Percentiles rank a stretch among this genome's conserved stretches.
Evolutionary conservation across 371 early-diverging fungal species (phyloP).

Genomic region (Basidiobolus meristosporus): DNA sequence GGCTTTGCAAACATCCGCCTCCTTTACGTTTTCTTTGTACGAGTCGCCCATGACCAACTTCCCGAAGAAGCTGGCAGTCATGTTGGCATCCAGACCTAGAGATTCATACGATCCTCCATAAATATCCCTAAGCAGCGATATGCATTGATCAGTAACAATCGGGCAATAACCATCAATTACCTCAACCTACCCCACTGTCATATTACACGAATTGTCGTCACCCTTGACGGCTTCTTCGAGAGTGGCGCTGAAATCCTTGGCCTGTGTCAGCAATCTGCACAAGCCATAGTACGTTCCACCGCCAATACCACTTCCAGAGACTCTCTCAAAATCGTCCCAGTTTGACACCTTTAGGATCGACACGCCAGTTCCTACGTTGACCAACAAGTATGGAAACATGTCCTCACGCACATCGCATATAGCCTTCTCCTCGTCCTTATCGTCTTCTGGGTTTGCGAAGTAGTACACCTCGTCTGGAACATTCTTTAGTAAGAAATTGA

Average conservation of each 20-base stretch:
- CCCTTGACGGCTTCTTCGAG: too few relatives aligned
- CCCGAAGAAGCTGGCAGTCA: conserved; percentile 77
- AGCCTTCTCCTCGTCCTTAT: conserved; percentile 30
- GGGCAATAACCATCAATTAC: conserved; percentile 60
- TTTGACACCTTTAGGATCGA: too few relatives aligned
- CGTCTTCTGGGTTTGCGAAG: conserved; percentile 27
- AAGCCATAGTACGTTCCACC: too few relatives aligned
- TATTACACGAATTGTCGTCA: not conserved
- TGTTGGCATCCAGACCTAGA: conserved; percentile 70
- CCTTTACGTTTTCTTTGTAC: not conserved
- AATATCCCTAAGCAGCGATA: conserved; percentile 73
- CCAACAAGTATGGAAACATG: conserved; percentile 21
- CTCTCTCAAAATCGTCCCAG: too few relatives aligned
- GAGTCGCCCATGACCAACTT: not conserved
- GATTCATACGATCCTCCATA: conserved; percentile 8
- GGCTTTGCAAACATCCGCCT: not conserved
- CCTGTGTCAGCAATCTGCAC: too few relatives aligned
- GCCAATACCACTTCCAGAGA: too few relatives aligned
- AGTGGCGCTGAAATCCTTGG: too few relatives aligned
- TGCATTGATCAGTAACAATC: conserved; percentile 91
- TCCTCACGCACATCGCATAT: not conserved
- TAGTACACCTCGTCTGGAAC: conserved; percentile 93
- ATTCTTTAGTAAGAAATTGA: conserved; percentile 82
- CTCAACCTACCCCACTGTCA: not conserved
- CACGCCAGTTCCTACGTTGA: conserved; percentile 86